Conservation (phyloP, 2,329 filamentous ascomycete genomes). For the Blastomyces percursus region DNA sequence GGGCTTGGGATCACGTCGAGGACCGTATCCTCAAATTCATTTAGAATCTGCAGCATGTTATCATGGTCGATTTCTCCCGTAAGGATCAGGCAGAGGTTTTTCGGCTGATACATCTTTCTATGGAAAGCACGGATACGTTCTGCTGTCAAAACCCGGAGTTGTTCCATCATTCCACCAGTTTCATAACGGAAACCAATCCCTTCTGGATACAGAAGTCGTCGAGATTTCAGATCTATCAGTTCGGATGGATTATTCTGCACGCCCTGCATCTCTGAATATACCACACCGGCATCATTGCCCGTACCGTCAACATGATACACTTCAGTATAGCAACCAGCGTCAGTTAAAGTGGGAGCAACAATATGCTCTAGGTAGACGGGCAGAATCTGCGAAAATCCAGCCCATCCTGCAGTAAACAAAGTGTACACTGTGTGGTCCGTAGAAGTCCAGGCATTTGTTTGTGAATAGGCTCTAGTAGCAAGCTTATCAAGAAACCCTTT, state of each 20-base stretch:
- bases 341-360: constrained; percentile 79
- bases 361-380: constrained; percentile 94
- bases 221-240: constrained; percentile 75
- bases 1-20: constrained; percentile 67
- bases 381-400: constrained; percentile 87
- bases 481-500: constrained; percentile 93
- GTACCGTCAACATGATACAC: constrained; percentile 91
- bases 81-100: constrained; percentile 82
- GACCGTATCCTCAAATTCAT: constrained; percentile 80
- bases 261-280: constrained; percentile 98
- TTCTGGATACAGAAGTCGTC: constrained; percentile 73
- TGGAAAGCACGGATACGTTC: constrained; percentile 93
- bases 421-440: constrained; percentile 96
- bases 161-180: constrained; percentile 95
- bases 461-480: constrained; percentile 82
- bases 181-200: constrained; percentile 91
- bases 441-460: constrained; percentile 94
- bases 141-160: constrained; percentile 71
- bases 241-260: constrained; percentile 75
- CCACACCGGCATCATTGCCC: constrained; percentile 90
- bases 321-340: constrained; percentile 87
- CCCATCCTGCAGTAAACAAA: constrained; percentile 90
- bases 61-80: constrained; percentile 84
- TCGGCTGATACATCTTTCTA: constrained; percentile 93
- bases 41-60: constrained; percentile 67